Base-by-base conservation (phyloP, 306 rosid genomes). In the Castanea crenata region DNA sequence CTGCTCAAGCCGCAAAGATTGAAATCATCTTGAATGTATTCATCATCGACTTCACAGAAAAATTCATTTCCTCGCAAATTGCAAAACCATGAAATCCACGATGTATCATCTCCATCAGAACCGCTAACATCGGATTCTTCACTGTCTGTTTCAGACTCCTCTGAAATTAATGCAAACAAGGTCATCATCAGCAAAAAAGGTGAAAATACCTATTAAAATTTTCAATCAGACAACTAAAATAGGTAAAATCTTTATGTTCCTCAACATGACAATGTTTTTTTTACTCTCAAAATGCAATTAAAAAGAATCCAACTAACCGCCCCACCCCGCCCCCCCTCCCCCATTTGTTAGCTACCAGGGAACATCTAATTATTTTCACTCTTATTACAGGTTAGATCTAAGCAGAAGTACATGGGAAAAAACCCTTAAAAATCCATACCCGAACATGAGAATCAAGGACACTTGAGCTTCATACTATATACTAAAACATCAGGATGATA, bases 41-140 rank as follows among this genome's bases (percentile, higher is more conserved):
- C 99, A 80, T 94, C 99, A 62, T 94, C 99, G 69, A 94, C 99
- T 84, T 94, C 99, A 62, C 99, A 94, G 80, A 94, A 94, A 71
- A 94, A 94, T 52, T 94, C 99, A 75, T 94, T 94, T 78, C 99
- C 99, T 51, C 99, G 88, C 89, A 94, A 80, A 91, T 94, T 94
- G 89, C 99, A 94, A 87, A 92, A 94, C 99, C 99, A 92, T 19
- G 99, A 91, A 81, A 94, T 94, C 99, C 97, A 94, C 54, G 99
- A 92, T 2, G 99, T 94, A 85, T 94, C 99, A 49, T 92, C 97
- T 55, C 97, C 99, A 19, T 94, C 97, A 20, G 97, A 94, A 77
- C 99, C 99, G 80, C 99, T 92, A 71, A 94, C 99, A 82, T 94
- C 99, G 8, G 99, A 94, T 85, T 92, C 99, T 84, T 92, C 97